phyloP scores from a whole-genome alignment of 805 yeast genomes.

The Cyberlindnera sargentensis region DNA sequence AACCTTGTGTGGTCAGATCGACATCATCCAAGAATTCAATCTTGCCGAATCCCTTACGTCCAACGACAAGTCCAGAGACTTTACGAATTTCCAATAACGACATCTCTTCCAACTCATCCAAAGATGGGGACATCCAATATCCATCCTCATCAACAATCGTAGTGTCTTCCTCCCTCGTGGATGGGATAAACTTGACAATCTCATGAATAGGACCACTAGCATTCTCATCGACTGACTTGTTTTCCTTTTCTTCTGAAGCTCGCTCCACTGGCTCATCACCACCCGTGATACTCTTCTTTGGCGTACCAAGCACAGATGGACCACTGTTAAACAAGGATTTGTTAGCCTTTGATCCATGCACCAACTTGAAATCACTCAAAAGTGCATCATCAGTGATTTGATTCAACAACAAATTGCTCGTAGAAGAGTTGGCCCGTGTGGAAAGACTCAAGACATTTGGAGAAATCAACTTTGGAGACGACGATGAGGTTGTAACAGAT shows the following conservation, averaged over 20 bases:
- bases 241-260: not conserved
- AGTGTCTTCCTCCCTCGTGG: constrained; percentile 7
- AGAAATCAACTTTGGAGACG: not conserved
- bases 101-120: constrained; percentile 52
- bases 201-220: not conserved
- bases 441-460: not conserved
- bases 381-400: constrained; percentile 59
- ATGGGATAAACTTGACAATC: not conserved
- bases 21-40: constrained; percentile 76
- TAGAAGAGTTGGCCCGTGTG: not conserved
- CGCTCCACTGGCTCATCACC: not conserved
- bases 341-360: constrained; percentile 3
- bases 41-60: constrained; percentile 66
- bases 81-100: constrained; percentile 56
- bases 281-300: constrained; percentile 2
- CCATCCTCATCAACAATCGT: constrained; percentile 47
- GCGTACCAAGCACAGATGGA: not conserved
- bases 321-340: constrained; percentile 6
- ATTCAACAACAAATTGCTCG: constrained; percentile 29
- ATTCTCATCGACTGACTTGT: constrained; percentile 2
- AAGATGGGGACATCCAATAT: constrained; percentile 81
- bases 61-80: constrained; percentile 63
- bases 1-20: constrained; percentile 64
- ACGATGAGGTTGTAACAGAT: no score
- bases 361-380: constrained; percentile 29